Conservation (phyloP, 495 filamentous ascomycete species). For the Penicillium daleae region DNA sequence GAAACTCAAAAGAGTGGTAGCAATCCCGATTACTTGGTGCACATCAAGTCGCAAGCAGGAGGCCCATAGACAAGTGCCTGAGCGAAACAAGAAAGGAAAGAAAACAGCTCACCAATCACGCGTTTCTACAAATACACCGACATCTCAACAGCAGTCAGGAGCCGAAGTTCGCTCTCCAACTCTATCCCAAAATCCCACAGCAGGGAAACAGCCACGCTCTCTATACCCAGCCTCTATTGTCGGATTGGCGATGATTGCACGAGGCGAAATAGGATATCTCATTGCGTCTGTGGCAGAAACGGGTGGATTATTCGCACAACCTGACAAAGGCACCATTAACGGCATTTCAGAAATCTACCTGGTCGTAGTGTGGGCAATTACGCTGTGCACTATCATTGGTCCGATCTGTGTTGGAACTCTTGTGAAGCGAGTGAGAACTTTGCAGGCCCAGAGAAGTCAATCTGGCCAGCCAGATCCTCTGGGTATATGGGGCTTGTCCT, state of each 20-base stretch:
- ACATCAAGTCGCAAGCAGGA: background rate
- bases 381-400: conserved; percentile 74
- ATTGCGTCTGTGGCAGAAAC: conserved; percentile 71
- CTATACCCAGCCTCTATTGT: conserved; percentile 64
- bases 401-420: conserved; percentile 69
- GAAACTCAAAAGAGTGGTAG: background rate
- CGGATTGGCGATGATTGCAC: conserved; percentile 68
- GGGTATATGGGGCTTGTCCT: conserved; percentile 42
- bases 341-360: conserved; percentile 58
- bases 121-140: background rate
- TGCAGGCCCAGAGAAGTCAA: conserved; percentile 32
- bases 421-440: conserved; percentile 50
- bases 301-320: conserved; percentile 55
- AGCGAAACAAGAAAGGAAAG: conserved; percentile 4
- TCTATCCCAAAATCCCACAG: background rate
- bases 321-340: conserved; percentile 12
- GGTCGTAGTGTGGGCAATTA: conserved; percentile 73
- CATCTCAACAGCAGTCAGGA: background rate
- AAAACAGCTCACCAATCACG: background rate
- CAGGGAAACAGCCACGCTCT: conserved; percentile 51
- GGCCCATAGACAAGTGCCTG: background rate
- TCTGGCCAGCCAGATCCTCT: conserved; percentile 35
- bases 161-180: background rate
- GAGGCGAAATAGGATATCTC: conserved; percentile 80
- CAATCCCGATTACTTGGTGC: background rate